phyloP scores from a whole-genome alignment of 2,329 filamentous ascomycete species.

The Fusarium ambrosium region DNA sequence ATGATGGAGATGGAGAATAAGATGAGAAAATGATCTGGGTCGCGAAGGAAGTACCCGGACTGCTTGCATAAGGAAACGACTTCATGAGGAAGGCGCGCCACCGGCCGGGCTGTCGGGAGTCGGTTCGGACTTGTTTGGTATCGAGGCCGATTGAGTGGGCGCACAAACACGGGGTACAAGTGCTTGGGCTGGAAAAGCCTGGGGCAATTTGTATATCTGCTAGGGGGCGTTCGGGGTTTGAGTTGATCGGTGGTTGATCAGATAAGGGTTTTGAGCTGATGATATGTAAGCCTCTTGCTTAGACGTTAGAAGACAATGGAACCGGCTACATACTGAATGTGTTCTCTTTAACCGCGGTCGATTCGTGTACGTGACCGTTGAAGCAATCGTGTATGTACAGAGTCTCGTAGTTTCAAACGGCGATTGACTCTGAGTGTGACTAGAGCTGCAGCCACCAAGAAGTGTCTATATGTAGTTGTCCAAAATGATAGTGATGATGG shows the following conservation, averaged over 20 bases:
- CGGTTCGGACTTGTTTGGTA: constrained; percentile 14
- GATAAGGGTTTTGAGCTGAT: not conserved
- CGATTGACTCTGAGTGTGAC: constrained; percentile 18
- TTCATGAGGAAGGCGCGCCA: constrained; percentile 22
- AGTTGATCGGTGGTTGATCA: not conserved
- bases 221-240: not conserved
- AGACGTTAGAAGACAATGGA: not conserved
- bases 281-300: not conserved
- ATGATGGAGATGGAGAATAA: constrained; percentile 20
- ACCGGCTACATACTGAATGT: not conserved
- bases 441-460: not conserved
- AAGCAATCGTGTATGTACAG: not conserved
- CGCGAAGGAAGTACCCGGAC: constrained; percentile 19
- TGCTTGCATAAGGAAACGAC: constrained; percentile 17
- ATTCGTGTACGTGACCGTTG: not conserved
- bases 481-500: not conserved
- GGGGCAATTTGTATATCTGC: not conserved
- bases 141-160: not conserved
- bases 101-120: constrained; percentile 14
- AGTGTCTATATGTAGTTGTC: not conserved
- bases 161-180: not conserved
- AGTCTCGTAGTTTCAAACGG: not conserved
- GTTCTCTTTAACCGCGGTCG: not conserved
- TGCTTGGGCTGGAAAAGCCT: not conserved
- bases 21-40: constrained; percentile 25